These are phyloP conservation scores for Nakaseomyces kungkrabaensis DNA, from an alignment of 1,139 yeast genomes.

Conservation along the genomic window DNA sequence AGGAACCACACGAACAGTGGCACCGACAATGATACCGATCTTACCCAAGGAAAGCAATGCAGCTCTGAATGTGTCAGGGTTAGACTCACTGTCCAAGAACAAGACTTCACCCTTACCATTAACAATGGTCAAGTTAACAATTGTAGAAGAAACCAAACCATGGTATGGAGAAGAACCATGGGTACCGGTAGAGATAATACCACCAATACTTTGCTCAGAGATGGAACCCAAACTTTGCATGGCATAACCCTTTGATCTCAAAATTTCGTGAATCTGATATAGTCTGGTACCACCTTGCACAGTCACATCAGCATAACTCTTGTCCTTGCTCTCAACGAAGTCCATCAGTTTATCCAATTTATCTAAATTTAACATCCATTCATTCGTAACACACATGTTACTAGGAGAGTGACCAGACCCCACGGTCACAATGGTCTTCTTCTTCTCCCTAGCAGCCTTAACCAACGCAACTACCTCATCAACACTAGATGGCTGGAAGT, in stretches of 20 bases:
- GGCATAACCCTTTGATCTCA: conserved; percentile 59
- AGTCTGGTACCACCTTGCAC: conserved; percentile 88
- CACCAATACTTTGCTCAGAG: conserved; percentile 88
- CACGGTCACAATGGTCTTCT: conserved; percentile 69
- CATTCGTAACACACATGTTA: conserved; percentile 75
- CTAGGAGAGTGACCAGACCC: conserved; percentile 97
- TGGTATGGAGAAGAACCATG: conserved; percentile 94
- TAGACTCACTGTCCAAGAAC: conserved; percentile 57
- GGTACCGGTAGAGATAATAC: conserved; percentile 90
- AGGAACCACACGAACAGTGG: conserved; percentile 81
- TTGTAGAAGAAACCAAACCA: conserved; percentile 81
- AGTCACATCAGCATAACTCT: conserved; percentile 74
- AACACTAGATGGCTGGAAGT: conserved; percentile 60
- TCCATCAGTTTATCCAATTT: conserved; percentile 50
- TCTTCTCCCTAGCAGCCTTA: conserved; percentile 46
- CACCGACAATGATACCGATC: conserved; percentile 79
- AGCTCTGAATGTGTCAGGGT: conserved; percentile 71
- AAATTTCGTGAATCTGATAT: conserved; percentile 61
- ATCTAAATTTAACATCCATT: conserved; percentile 86
- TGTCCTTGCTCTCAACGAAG: conserved; percentile 34
- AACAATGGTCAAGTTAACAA: conserved; percentile 64
- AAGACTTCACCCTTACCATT: conserved; percentile 65
- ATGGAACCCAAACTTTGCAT: conserved; percentile 90
- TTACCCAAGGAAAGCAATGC: conserved; percentile 82
- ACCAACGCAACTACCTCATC: conserved; percentile 60